phyloP scores from a whole-genome alignment of 192 early-diverging fungal genomes.

The Chytriomyces sp. region DNA sequence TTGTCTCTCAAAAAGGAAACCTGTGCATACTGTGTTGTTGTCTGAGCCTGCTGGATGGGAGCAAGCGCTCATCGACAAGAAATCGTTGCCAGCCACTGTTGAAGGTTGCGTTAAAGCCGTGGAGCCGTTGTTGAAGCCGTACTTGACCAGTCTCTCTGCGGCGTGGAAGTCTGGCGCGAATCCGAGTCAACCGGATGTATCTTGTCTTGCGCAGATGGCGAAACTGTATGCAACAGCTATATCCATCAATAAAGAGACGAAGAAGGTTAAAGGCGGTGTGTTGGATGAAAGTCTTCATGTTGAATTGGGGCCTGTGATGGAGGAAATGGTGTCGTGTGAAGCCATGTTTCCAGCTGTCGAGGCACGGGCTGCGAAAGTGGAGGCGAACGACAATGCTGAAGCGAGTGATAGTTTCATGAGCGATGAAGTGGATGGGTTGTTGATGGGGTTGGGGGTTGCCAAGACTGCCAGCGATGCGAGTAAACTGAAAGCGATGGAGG shows the following conservation, averaged over 20 bases:
- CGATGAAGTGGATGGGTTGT: slow-evolving; percentile 58
- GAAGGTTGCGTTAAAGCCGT: slow-evolving; percentile 29
- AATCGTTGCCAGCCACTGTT: background rate
- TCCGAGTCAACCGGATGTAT: slow-evolving; percentile 23
- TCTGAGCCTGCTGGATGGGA: slow-evolving; percentile 41
- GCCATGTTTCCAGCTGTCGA: slow-evolving; percentile 38
- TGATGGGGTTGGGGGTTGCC: slow-evolving; percentile 49
- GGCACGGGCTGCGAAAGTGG: background rate
- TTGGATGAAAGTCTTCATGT: slow-evolving; percentile 44
- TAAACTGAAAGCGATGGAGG: slow-evolving; percentile 56
- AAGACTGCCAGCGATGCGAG: slow-evolving; percentile 42
- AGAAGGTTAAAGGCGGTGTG: slow-evolving; percentile 25
- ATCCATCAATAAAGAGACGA: slow-evolving; percentile 32
- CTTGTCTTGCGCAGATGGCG: slow-evolving; percentile 15
- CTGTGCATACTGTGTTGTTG: background rate
- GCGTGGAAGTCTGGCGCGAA: slow-evolving; percentile 16
- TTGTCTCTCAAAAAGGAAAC: slow-evolving; percentile 20
- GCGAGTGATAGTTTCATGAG: slow-evolving; percentile 51
- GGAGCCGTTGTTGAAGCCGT: slow-evolving; percentile 6
- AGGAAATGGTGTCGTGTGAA: slow-evolving; percentile 35
- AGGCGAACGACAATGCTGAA: slow-evolving; percentile 37
- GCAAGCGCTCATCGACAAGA: slow-evolving; percentile 37
- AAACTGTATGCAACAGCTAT: slow-evolving; percentile 44
- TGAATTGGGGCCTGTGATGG: slow-evolving; percentile 40
- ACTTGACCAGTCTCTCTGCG: slow-evolving; percentile 22